Evolutionary conservation across 2,329 filamentous ascomycete genomes (phyloP).

Genomic region (Fusarium sp.): DNA sequence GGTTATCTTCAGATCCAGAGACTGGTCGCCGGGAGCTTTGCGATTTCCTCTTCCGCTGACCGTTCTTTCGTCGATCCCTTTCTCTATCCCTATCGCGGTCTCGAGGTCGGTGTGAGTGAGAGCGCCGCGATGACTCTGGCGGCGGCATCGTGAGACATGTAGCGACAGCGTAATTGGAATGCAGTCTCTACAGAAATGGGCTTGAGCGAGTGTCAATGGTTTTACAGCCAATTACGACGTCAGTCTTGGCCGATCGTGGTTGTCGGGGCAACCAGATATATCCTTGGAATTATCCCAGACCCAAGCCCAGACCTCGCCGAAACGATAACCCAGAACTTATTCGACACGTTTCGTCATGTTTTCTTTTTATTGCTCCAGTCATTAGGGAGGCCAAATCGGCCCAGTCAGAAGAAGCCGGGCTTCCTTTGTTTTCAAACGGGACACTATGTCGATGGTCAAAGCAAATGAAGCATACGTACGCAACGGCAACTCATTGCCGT

Average conservation of each 20-base stretch:
- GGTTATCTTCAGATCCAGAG: conserved; percentile 50
- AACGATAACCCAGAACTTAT: not conserved
- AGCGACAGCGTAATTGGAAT: conserved; percentile 40
- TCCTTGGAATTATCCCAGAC: conserved; percentile 1
- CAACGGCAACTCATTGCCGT: not conserved
- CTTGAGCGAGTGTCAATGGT: conserved; percentile 16
- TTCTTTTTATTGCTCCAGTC: not conserved
- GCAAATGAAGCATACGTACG: not conserved
- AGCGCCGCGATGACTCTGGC: conserved; percentile 48
- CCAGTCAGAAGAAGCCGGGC: too few species aligned
- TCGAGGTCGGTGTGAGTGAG: conserved; percentile 39
- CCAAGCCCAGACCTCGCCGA: not conserved
- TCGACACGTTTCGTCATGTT: not conserved
- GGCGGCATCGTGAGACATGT: conserved; percentile 48
- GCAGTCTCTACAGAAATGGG: conserved; percentile 26
- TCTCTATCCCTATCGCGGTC: conserved; percentile 42
- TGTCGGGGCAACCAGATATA: not conserved
- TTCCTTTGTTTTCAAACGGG: not conserved
- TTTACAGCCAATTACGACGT: conserved; percentile 10
- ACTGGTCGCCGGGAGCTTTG: conserved; percentile 45
- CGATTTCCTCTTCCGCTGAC: conserved; percentile 51
- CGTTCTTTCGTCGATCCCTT: conserved; percentile 42
- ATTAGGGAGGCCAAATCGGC: not conserved
- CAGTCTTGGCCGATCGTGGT: conserved; percentile 7
- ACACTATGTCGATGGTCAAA: not conserved